Conservation (phyloP, 306 rosid species). For the Prunus kanzakura region DNA sequence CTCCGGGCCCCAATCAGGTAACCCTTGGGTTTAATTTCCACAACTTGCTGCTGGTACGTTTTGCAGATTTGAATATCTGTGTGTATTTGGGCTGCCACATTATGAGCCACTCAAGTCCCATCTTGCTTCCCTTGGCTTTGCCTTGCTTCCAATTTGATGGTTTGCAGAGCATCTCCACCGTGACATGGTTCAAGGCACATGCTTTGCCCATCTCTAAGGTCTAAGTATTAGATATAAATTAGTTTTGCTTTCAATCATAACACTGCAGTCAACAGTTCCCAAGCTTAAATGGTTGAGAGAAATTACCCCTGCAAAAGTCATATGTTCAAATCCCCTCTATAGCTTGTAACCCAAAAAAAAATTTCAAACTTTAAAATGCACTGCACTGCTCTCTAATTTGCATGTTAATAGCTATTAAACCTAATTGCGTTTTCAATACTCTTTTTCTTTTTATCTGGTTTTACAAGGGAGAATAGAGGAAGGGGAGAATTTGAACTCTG, state of each 20-base stretch:
- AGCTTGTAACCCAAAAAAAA: too few relatives aligned
- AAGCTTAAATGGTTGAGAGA: too few relatives aligned
- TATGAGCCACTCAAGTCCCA: neutral
- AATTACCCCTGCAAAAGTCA: too few relatives aligned
- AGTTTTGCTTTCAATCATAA: neutral
- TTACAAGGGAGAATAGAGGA: too few relatives aligned
- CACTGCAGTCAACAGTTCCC: neutral
- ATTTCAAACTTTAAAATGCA: too few relatives aligned
- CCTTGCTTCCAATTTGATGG: neutral
- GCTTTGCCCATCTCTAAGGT: too few relatives aligned
- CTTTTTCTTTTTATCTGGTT: too few relatives aligned
- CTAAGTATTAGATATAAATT: neutral
- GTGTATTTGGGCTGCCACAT: neutral
- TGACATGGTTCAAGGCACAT: too few relatives aligned
- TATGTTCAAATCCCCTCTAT: too few relatives aligned
- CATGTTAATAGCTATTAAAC: neutral
- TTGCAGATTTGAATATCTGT: neutral
- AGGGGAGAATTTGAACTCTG: too few relatives aligned
- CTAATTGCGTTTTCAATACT: too few relatives aligned
- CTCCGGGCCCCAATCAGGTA: neutral
- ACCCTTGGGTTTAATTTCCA: neutral
- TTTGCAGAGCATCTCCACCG: too few relatives aligned
- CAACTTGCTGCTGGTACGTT: neutral
- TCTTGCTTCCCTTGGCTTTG: neutral
- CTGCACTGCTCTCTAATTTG: neutral